Conservation (phyloP, 164 flowering plant genomes). For the Euptelea pleiosperma region DNA sequence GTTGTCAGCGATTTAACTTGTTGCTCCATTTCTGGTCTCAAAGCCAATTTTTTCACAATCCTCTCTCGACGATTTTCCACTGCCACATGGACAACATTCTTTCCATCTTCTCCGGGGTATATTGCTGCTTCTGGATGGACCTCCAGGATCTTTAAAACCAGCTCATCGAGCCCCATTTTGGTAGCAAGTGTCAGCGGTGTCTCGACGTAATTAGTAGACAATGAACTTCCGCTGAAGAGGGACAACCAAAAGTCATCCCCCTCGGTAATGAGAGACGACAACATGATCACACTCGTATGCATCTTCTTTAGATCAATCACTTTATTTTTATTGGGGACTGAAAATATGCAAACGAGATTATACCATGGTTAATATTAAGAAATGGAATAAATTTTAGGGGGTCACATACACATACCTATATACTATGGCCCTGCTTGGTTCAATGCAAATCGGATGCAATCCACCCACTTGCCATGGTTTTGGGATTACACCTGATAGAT, state of each 20-base stretch:
- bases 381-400: too few species aligned
- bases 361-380: too few species aligned
- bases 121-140: slow-evolving; percentile 9
- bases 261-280: neutral
- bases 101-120: slow-evolving; percentile 1
- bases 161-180: neutral
- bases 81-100: slow-evolving; percentile 9
- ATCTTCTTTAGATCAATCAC: neutral
- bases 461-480: too few species aligned
- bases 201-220: too few species aligned
- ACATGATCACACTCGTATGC: neutral
- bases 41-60: neutral
- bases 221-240: neutral
- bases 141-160: neutral
- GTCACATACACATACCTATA: too few species aligned
- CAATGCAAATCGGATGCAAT: too few species aligned
- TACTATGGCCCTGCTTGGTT: too few species aligned
- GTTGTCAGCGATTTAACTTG: neutral
- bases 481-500: too few species aligned
- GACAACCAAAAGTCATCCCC: neutral
- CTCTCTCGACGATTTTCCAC: slow-evolving; percentile 1
- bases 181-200: slow-evolving; percentile 11
- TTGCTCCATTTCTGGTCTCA: neutral
- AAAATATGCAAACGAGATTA: too few species aligned
- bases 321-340: neutral